A percentile compares a stretch with the other conserved stretches of the same genome.
These are phyloP conservation scores for Rhizodiscina lignyota DNA, from an alignment of 495 filamentous ascomycete genomes.

Conservation along the genomic window DNA sequence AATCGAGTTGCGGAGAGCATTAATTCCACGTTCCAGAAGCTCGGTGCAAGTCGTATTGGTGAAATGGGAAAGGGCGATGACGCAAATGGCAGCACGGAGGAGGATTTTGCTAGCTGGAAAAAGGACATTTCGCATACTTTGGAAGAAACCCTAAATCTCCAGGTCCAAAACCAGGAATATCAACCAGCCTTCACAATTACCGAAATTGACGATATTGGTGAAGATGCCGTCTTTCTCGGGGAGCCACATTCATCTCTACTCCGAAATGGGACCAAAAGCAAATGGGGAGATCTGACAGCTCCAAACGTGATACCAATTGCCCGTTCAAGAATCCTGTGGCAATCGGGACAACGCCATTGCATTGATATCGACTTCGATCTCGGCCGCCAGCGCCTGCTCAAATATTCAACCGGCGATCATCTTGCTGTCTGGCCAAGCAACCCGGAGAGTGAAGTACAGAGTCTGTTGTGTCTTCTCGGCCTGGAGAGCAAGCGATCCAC, in stretches of 20 bases:
- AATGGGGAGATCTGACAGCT: constrained; percentile 20
- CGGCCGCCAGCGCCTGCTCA: constrained; percentile 10
- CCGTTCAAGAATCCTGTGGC: constrained; percentile 25
- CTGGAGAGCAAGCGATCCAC: constrained; percentile 13
- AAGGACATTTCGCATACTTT: constrained; percentile 25
- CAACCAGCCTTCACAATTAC: constrained; percentile 24
- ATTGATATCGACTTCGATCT: constrained; percentile 35
- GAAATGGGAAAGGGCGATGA: constrained; percentile 32
- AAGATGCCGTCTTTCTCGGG: constrained; percentile 15
- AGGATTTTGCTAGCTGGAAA: constrained; percentile 36
- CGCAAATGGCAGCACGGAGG: constrained; percentile 29
- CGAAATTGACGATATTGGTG: constrained; percentile 26
- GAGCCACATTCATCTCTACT: too few relatives aligned
- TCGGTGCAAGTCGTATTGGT: too few relatives aligned
- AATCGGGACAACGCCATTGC: constrained; percentile 24
- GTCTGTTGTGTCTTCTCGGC: constrained; percentile 22
- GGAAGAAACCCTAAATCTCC: constrained; percentile 18
- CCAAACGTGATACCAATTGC: too few relatives aligned
- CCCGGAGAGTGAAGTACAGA: constrained; percentile 22
- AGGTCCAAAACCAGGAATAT: constrained; percentile 24
- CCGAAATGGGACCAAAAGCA: too few relatives aligned
- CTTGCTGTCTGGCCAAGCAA: constrained; percentile 15
- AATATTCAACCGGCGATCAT: constrained; percentile 22
- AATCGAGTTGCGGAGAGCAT: background rate
- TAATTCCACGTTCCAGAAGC: too few relatives aligned